Evolutionary conservation across 441 rosid genomes (phyloP).

Genomic region (Gossypium davidsonii): DNA sequence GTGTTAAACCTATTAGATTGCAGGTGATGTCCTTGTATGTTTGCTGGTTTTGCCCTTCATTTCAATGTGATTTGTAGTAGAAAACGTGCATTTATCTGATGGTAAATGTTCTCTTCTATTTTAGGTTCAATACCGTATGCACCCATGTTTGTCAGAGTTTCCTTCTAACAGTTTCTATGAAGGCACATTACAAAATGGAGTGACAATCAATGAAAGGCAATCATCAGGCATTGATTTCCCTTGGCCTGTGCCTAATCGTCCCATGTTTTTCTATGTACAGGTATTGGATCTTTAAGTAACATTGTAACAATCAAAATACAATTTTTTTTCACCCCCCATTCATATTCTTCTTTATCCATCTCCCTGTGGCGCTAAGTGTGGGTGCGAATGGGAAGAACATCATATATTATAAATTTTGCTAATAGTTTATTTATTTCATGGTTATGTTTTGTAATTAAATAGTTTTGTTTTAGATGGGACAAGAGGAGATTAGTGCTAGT

Average conservation of each 20-base stretch:
- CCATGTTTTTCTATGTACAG: constrained; percentile 99
- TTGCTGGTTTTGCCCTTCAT: constrained; percentile 2
- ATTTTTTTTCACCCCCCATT: not conserved
- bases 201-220: constrained; percentile 92
- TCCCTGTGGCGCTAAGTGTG: not conserved
- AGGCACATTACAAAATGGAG: constrained; percentile 98
- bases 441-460: constrained; percentile 16
- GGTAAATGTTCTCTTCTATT: constrained; percentile 8
- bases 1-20: constrained; percentile 95
- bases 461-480: constrained; percentile 77
- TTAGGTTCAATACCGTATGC: constrained; percentile 99
- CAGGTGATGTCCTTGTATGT: constrained; percentile 54
- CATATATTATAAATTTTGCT: not conserved
- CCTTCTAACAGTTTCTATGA: constrained; percentile 97
- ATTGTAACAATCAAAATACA: not conserved
- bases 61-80: not conserved
- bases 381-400: not conserved
- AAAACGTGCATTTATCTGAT: constrained; percentile 3
- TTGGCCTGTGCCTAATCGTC: constrained; percentile 98
- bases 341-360: not conserved
- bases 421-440: constrained; percentile 1
- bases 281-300: constrained; percentile 26
- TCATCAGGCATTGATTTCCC: constrained; percentile 93
- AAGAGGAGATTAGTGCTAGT: constrained; percentile 99
- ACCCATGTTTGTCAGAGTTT: constrained; percentile 93